Evolutionary conservation across 371 early-diverging fungal genomes (phyloP).

Genomic region (Coemansia sp.): DNA sequence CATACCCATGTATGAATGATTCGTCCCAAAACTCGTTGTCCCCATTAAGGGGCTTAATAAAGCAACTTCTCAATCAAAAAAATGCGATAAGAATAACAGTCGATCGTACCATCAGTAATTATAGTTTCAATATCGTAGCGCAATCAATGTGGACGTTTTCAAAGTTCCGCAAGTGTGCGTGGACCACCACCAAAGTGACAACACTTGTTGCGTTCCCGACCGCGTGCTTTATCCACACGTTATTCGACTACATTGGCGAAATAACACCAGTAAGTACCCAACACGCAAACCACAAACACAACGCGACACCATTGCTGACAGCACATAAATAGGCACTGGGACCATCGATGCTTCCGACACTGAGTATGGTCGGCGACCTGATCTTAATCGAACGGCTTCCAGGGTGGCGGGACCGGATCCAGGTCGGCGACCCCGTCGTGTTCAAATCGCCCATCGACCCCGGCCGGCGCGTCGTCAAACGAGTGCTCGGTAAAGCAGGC

Average conservation of each 20-base stretch:
- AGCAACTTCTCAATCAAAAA: too few relatives aligned
- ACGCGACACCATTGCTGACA: not conserved
- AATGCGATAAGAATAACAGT: not conserved
- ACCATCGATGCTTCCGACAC: slow-evolving; percentile 66
- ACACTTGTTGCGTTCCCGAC: slow-evolving; percentile 27
- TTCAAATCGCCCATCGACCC: slow-evolving; percentile 56
- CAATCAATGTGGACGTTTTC: not conserved
- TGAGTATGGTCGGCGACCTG: slow-evolving; percentile 55
- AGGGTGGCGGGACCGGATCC: slow-evolving; percentile 38
- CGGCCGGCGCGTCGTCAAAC: slow-evolving; percentile 53
- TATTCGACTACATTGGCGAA: slow-evolving; percentile 48
- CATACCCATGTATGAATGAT: too few relatives aligned
- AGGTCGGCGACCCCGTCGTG: slow-evolving; percentile 62
- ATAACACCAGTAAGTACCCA: slow-evolving; percentile 37
- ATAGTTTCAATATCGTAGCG: too few relatives aligned
- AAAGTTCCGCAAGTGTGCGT: not conserved
- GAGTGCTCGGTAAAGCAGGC: slow-evolving; percentile 58
- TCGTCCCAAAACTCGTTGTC: too few relatives aligned
- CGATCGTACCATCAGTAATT: not conserved
- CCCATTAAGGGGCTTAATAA: too few relatives aligned
- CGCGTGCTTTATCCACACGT: slow-evolving; percentile 42
- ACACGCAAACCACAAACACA: not conserved
- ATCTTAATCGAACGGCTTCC: slow-evolving; percentile 57
- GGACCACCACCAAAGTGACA: not conserved
- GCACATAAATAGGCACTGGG: slow-evolving; percentile 48